Percentiles rank a stretch among this genome's conserved stretches.
These are phyloP conservation scores for Keithomyces neogunnii DNA, from an alignment of 2,329 filamentous ascomycete genomes.

Conservation along the genomic window DNA sequence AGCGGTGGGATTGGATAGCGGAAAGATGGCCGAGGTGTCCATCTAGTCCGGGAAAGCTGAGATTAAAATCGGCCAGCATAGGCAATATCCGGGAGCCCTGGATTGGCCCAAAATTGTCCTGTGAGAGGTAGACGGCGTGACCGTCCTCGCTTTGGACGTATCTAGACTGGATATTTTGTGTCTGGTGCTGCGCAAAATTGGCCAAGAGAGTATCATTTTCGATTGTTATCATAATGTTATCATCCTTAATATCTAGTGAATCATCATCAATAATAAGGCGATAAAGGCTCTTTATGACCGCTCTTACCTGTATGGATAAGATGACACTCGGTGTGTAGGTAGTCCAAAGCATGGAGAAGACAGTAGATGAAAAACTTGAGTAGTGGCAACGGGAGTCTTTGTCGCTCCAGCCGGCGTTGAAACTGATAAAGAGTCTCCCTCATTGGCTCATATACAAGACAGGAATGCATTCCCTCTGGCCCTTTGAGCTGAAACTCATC, in stretches of 20 bases:
- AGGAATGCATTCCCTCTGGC: not conserved
- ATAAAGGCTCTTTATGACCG: not conserved
- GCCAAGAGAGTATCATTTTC: conserved; percentile 10
- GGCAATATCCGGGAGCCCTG: conserved; percentile 9
- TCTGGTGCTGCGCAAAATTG: conserved; percentile 4
- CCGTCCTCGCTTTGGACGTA: conserved; percentile 8
- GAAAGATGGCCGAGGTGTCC: conserved; percentile 7
- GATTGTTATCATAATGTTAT: conserved; percentile 15
- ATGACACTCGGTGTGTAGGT: conserved; percentile 12
- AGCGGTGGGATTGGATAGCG: conserved; percentile 14
- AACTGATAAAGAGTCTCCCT: not conserved
- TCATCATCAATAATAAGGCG: not conserved
- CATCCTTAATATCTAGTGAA: conserved; percentile 13
- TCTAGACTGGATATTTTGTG: conserved; percentile 1
- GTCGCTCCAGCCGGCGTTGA: not conserved
- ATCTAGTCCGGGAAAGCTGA: conserved; percentile 8
- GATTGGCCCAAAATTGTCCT: conserved; percentile 10
- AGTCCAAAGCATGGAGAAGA: conserved; percentile 11
- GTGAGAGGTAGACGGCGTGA: conserved; percentile 11
- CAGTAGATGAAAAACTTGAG: not conserved
- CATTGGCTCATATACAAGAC: not conserved
- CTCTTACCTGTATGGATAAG: conserved; percentile 14
- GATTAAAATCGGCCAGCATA: conserved; percentile 12
- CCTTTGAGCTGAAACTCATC: not conserved
- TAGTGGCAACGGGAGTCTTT: not conserved